phyloP scores from a whole-genome alignment of 768 basidiomycete genomes.

The Agaricus sinodeliciosus region DNA sequence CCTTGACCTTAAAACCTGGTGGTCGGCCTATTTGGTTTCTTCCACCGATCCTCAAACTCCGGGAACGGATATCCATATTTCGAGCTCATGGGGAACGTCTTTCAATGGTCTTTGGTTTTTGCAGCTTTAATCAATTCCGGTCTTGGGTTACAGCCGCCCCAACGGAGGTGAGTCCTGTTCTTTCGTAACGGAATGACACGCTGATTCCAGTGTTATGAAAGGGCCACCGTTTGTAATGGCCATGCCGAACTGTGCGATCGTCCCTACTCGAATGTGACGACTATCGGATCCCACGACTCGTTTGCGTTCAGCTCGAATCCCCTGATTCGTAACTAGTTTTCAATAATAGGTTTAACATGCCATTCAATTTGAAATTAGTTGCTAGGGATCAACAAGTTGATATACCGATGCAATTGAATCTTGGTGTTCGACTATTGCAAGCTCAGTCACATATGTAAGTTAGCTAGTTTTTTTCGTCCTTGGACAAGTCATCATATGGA shows the following conservation, averaged over 20 bases:
- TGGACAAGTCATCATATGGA: background rate
- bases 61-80: background rate
- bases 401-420: constrained; percentile 38
- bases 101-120: background rate
- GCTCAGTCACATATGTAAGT: constrained; percentile 44
- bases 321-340: constrained; percentile 29
- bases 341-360: background rate
- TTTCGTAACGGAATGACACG: background rate
- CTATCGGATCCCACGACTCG: constrained; percentile 50
- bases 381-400: constrained; percentile 45
- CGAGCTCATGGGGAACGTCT: background rate
- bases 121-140: background rate
- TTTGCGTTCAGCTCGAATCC: constrained; percentile 44
- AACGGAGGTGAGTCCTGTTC: background rate
- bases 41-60: background rate
- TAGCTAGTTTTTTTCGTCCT: constrained; percentile 3
- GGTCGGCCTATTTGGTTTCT: background rate
- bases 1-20: constrained; percentile 1
- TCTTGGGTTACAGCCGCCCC: background rate
- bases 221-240: constrained; percentile 56
- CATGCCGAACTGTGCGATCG: constrained; percentile 54
- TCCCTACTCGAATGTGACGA: constrained; percentile 45
- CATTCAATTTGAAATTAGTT: constrained; percentile 21
- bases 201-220: constrained; percentile 9
- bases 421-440: constrained; percentile 54